Evolutionary conservation across 768 basidiomycete genomes (phyloP), one percentile per base, ranked within the genome.

Genomic region (Naganishia onofrii): DNA sequence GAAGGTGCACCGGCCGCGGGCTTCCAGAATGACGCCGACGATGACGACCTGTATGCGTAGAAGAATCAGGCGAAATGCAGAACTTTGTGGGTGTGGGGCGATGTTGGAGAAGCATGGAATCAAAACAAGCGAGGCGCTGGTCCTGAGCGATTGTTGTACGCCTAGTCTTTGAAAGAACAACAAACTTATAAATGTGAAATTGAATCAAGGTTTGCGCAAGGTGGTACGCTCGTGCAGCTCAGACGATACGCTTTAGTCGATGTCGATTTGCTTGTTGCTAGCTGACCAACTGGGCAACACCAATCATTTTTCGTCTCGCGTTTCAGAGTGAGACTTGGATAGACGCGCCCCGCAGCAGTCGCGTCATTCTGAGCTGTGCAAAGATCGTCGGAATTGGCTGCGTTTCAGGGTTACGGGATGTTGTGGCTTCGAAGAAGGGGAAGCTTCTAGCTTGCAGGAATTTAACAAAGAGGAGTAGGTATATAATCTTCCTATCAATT

Each of bases 21-120:
- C 64, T 81, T 81, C 74, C 85, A 88, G 42, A 92, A 94, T 71
- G 93, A 96, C 73, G 83, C 87, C 10, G 88, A 87, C 68, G 93
- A 95, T 76, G 93, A 96, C 73, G 93, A 95, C 79, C 79, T 96
- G 80, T 96, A 96, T 78, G 92, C 92, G 71, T 95, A 80, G 83
- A 72, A 38, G 58, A 28, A 28, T 58, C 36, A 26, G 42, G 48
- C 21, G n/a, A 17, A 26, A 44, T 28, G 38, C 1, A 46, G n/a
- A 12, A 1, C n/a, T 23, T 9, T 8, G 36, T 23, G 57, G 34
- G 7, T 12, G 34, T 23, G 32, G n/a, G n/a, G n/a, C n/a, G n/a
- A n/a, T n/a, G n/a, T n/a, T 32, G 32, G n/a, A 31, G 42, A 63
- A 32, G 38, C 28, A 42, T 63, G 60, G 60, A 63, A 63, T 42